Percentiles rank a stretch among this genome's conserved stretches.
Evolutionary conservation across 106 monocot species (phyloP).

Genomic region (Platanthera zijinensis): DNA sequence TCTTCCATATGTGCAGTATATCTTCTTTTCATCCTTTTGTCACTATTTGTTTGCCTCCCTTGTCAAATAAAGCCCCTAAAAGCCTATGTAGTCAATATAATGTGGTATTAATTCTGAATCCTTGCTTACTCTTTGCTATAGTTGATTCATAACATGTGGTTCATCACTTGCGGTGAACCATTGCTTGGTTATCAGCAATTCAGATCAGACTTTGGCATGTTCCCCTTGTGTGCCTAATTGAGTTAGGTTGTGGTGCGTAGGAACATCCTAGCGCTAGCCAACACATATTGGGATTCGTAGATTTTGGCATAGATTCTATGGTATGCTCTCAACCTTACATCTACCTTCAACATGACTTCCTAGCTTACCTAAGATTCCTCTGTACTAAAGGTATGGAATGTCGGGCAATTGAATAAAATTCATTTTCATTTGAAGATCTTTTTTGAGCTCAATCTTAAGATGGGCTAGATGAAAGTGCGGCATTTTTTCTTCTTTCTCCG

Average conservation of each 20-base stretch:
- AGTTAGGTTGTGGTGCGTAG: not conserved
- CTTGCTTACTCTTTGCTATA: not conserved
- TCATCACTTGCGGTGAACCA: not conserved
- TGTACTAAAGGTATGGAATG: not conserved
- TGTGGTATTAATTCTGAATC: not conserved
- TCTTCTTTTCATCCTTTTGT: too few species aligned
- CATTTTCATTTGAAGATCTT: not conserved
- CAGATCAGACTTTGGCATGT: not conserved
- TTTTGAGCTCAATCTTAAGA: not conserved
- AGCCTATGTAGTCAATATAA: not conserved
- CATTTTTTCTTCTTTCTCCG: not conserved
- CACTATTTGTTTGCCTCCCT: too few species aligned
- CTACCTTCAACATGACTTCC: not conserved
- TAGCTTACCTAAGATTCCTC: not conserved
- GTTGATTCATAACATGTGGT: not conserved
- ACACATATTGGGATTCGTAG: not conserved
- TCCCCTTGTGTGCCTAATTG: not conserved
- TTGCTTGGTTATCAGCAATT: not conserved
- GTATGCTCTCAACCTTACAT: not conserved
- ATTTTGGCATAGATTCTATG: not conserved
- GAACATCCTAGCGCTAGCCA: not conserved
- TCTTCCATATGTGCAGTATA: too few species aligned
- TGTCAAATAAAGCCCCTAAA: not conserved
- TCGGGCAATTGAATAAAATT: not conserved
- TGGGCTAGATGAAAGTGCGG: not conserved